Conservation (phyloP, 164 flowering plant species). For the Liriodendron chinense region DNA sequence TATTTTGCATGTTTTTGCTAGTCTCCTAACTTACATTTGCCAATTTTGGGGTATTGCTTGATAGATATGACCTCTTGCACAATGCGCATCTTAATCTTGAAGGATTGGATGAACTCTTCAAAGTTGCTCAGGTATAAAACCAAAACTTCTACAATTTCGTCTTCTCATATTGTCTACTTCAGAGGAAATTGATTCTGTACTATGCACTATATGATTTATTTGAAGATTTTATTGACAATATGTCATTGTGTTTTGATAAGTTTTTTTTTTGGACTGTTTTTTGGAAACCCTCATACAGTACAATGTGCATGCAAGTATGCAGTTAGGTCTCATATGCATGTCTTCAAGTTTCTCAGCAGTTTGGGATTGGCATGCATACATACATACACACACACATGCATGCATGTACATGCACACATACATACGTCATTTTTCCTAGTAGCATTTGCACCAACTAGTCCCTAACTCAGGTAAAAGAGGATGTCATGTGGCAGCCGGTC, state of each 20-base stretch:
- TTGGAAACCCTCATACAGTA: not conserved
- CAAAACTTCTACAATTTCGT: not conserved
- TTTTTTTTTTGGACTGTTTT: too few relatives aligned
- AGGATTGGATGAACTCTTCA: conserved; percentile 88
- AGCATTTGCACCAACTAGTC: too few relatives aligned
- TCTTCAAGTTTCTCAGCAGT: not conserved
- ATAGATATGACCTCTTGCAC: conserved; percentile 95
- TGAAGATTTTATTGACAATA: not conserved
- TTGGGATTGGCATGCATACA: not conserved
- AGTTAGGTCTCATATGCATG: not conserved
- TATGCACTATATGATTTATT: not conserved
- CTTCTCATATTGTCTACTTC: not conserved
- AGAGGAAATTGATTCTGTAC: not conserved
- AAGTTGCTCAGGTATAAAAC: conserved; percentile 85
- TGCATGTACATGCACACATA: not conserved
- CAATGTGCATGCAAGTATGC: not conserved
- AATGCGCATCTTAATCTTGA: conserved; percentile 91
- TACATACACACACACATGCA: not conserved
- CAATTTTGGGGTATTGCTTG: conserved; percentile 4
- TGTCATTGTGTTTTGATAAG: not conserved
- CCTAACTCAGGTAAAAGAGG: too few relatives aligned
- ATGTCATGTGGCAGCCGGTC: too few relatives aligned
- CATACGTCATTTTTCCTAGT: not conserved
- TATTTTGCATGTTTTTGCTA: not conserved
- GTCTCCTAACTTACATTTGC: not conserved